These are phyloP conservation scores for Fusarium dimerum DNA, from an alignment of 2,329 filamentous ascomycete genomes.

Conservation along the genomic window DNA sequence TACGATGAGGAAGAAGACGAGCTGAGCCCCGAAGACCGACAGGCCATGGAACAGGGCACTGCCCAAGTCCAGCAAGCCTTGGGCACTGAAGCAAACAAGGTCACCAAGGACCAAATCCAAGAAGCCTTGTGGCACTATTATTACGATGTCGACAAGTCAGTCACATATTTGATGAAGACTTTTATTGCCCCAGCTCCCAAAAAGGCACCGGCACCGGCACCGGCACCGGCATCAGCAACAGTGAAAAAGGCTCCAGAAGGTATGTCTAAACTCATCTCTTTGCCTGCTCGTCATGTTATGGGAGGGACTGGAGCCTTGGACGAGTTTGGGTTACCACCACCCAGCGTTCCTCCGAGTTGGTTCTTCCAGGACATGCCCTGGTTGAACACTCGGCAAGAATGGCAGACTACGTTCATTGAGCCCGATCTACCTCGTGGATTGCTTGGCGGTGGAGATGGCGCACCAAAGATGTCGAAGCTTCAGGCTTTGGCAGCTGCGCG, in stretches of 20 bases:
- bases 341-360: constrained; percentile 38
- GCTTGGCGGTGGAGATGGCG: constrained; percentile 69
- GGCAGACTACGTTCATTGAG: constrained; percentile 66
- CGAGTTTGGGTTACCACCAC: constrained; percentile 11
- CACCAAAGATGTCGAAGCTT: constrained; percentile 82
- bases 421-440: constrained; percentile 59
- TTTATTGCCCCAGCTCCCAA: constrained; percentile 51
- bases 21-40: constrained; percentile 49
- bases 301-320: constrained; percentile 32
- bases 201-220: constrained; percentile 22
- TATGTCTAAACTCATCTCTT: constrained; percentile 40
- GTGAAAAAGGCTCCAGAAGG: constrained; percentile 45
- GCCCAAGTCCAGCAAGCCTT: constrained; percentile 66
- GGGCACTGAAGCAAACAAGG: constrained; percentile 57
- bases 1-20: constrained; percentile 48
- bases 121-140: constrained; percentile 96
- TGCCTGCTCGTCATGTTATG: constrained; percentile 29
- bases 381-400: constrained; percentile 69
- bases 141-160: constrained; percentile 85
- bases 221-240: constrained; percentile 44
- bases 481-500: constrained; percentile 85
- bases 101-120: constrained; percentile 70
- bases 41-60: constrained; percentile 63
- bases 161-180: constrained; percentile 74
- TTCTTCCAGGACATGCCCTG: constrained; percentile 88